Conservation (phyloP, 306 rosid species). For the Quercus wislizeni region DNA sequence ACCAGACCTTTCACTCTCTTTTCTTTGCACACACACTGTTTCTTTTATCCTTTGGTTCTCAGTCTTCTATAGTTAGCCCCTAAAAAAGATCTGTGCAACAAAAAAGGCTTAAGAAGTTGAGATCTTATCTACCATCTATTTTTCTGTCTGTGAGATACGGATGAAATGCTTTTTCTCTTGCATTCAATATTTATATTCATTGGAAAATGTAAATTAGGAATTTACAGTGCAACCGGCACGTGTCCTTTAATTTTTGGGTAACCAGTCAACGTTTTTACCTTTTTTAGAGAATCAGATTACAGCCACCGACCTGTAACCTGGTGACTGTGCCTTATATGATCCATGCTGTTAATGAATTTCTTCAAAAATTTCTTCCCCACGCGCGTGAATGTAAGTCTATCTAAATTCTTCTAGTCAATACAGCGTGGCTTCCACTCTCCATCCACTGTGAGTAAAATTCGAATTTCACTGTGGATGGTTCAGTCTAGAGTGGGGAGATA, state of each 20-base stretch:
- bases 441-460: too few species aligned
- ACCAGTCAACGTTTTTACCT: slow-evolving; percentile 33
- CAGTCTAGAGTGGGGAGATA: too few species aligned
- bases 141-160: slow-evolving; percentile 27
- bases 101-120: slow-evolving; percentile 33
- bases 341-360: background rate
- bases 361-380: background rate
- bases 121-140: slow-evolving; percentile 20
- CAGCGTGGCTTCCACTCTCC: too few species aligned
- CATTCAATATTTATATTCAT: slow-evolving; percentile 37
- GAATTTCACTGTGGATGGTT: background rate
- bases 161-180: slow-evolving; percentile 5
- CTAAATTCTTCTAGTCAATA: too few species aligned
- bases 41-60: background rate
- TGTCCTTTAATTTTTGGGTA: slow-evolving; percentile 7
- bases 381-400: background rate
- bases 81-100: slow-evolving; percentile 33
- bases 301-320: slow-evolving; percentile 27
- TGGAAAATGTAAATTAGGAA: slow-evolving; percentile 13
- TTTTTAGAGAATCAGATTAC: background rate
- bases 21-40: background rate
- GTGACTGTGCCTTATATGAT: slow-evolving; percentile 15
- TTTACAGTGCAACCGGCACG: slow-evolving; percentile 38
- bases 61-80: slow-evolving; percentile 20
- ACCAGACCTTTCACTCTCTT: background rate